A percentile compares a stretch with the other conserved stretches of the same genome.
phyloP scores from a whole-genome alignment of 2,329 filamentous ascomycete genomes.

The Fusarium veterinarium region DNA sequence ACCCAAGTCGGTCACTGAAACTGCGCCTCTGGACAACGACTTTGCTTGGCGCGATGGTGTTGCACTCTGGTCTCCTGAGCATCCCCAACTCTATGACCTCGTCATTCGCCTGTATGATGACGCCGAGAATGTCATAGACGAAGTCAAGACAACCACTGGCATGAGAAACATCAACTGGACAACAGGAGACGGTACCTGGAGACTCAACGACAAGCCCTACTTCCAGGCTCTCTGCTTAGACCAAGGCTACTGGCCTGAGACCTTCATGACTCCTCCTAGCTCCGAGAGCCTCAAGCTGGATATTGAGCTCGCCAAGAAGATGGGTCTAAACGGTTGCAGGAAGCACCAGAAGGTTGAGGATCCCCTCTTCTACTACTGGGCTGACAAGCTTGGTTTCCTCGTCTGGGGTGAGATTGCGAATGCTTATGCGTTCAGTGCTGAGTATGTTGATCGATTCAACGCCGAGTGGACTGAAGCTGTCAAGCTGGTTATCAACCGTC shows the following conservation, averaged over 20 bases:
- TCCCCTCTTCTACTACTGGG: conserved; percentile 70
- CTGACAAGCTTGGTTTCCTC: conserved; percentile 69
- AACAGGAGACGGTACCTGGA: conserved; percentile 67
- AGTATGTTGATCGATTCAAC: conserved; percentile 70
- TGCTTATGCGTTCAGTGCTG: conserved; percentile 69
- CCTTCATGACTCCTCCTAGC: conserved; percentile 68
- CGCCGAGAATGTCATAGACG: conserved; percentile 59
- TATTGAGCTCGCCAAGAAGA: conserved; percentile 66
- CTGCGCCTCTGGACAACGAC: conserved; percentile 51
- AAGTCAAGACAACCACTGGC: conserved; percentile 69
- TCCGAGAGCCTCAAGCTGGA: conserved; percentile 59
- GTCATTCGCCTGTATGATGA: conserved; percentile 62
- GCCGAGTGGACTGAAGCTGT: conserved; percentile 73
- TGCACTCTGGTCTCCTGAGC: conserved; percentile 72
- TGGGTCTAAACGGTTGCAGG: conserved; percentile 73
- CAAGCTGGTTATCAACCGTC: conserved; percentile 73
- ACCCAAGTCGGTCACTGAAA: conserved; percentile 48
- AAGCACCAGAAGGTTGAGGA: conserved; percentile 75
- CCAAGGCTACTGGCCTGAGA: conserved; percentile 73
- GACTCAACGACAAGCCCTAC: conserved; percentile 67
- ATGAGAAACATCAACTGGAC: conserved; percentile 71
- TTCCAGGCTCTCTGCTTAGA: conserved; percentile 71
- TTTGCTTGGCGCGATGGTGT: conserved; percentile 63
- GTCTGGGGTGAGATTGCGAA: conserved; percentile 75
- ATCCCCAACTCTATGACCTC: conserved; percentile 67